phyloP scores from a whole-genome alignment of 352 stramenopile genomes.

The Pythium dissimile region DNA sequence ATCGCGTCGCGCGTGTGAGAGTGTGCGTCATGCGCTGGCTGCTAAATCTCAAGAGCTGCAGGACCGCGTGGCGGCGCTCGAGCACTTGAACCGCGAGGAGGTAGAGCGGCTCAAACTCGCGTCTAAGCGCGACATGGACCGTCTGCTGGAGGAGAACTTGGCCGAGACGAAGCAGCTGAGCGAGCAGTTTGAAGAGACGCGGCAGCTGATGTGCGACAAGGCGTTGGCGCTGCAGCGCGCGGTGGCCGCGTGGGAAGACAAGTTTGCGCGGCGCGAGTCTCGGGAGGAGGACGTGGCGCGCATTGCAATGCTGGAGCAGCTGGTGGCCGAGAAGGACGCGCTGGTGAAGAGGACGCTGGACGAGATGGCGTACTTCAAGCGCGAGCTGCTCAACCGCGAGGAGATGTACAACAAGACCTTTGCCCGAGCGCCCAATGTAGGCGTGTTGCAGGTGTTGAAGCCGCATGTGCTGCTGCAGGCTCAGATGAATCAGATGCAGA shows the following conservation, averaged over 20 bases:
- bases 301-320: conserved; percentile 68
- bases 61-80: conserved; percentile 29
- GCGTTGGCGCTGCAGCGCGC: conserved; percentile 35
- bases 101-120: conserved; percentile 52
- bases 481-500: conserved; percentile 26
- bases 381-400: conserved; percentile 90
- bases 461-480: conserved; percentile 57
- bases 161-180: conserved; percentile 59
- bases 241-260: conserved; percentile 52
- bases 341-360: conserved; percentile 67
- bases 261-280: conserved; percentile 57
- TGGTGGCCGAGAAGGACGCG: conserved; percentile 65
- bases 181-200: conserved; percentile 70
- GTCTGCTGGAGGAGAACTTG: conserved; percentile 62
- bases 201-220: conserved; percentile 50
- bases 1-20: conserved; percentile 28
- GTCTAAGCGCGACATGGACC: conserved; percentile 65
- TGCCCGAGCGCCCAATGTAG: conserved; percentile 76
- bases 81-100: conserved; percentile 39
- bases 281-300: conserved; percentile 74
- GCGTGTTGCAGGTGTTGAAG: conserved; percentile 87
- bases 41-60: conserved; percentile 31
- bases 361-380: conserved; percentile 93
- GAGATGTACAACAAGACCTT: conserved; percentile 95
- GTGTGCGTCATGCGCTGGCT: conserved; percentile 26